Evolutionary conservation across 192 early-diverging fungal species (phyloP), one percentile per base, ranked within the genome.

Genomic region (Backusella circina): DNA sequence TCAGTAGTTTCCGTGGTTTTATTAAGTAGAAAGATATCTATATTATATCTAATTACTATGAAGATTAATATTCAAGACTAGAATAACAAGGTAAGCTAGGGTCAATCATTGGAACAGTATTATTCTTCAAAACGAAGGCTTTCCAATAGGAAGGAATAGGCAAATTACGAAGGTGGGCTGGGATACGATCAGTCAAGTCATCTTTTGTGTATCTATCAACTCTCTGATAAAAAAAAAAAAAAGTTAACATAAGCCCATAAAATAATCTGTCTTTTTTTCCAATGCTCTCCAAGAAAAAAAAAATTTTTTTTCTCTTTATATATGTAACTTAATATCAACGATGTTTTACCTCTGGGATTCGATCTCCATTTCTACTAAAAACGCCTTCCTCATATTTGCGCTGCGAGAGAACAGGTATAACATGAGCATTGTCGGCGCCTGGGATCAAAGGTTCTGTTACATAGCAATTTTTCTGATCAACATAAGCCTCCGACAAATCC

Each of bases 341-440:
- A 31, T 9, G n/a, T 2, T 36, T 65, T 78, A 78, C 77, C 64
- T 67, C 26, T 31, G 77, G 77, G 9, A 78, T 72, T 39, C 36
- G 37, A 12, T 23, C 65, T 16, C 71, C 77, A 57, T 78, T 32
- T 10, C 9, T 35, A 36, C 28, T 54, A 30, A 15, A 28, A 30
- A 18, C 3, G 21, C 51, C 30, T 8, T 18, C 15, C 18, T 54
- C 31, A 38, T 57, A 78, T 5, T 36, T 35, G 36, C 67, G 77
- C 18, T 72, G 77, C 71, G 71, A 78, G 1, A 78, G 71, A 12
- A 78, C 28, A 73, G 77, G 71, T 16, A 78, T 66, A 15, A 65
- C 9, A 0, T 36, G 13, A 35, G 71, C 31, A 9, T 8, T 23
- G 21, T 33, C 50, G 12, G 69, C 37, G 2, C 57, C 44, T 26